Base-by-base conservation (phyloP, 129 eudicot species). In the Glebionis coronaria region DNA sequence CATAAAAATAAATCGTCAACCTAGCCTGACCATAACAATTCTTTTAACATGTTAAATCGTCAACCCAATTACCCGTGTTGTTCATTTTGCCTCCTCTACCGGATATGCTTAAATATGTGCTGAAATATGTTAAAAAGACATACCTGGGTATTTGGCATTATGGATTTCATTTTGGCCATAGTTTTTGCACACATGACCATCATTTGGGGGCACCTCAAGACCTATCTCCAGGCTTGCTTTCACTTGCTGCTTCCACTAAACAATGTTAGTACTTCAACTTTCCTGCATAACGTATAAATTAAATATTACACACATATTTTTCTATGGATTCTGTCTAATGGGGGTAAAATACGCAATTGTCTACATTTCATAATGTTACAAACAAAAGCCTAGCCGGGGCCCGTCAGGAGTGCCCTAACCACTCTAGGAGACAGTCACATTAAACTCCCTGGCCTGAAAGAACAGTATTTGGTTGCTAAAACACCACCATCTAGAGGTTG, bases 361-460 rank as follows among this genome's bases (percentile, higher is more conserved):
- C n/a, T n/a, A n/a, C n/a, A n/a, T n/a, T n/a, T n/a, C n/a, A n/a
- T n/a, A n/a, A n/a, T n/a, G n/a, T n/a, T n/a, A n/a, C n/a, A n/a
- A n/a, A n/a, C n/a, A n/a, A n/a, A n/a, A n/a, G n/a, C n/a, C n/a
- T 63, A 44, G 68, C 6, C n/a, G n/a, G 4, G 9, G 52, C 68
- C 40, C 52, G 14, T 10, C 10, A 45, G n/a, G 44, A 23, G 63
- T n/a, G n/a, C n/a, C n/a, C n/a, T n/a, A n/a, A n/a, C n/a, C 70
- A 78, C 79, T 69, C 84, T 85, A 14, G 95, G 96, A 3, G 91
- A 78, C 25, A 92, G 85, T 73, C 81, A 88, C 58, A 75, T 88
- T 82, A 80, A 69, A 20, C 90, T 88, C 66, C 77, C 73, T 15
- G 76, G 68, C 67, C 79, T 88, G 40, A 85, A 77, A 4, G 96